Conservation (phyloP, 352 stramenopile genomes). For the Pythium pectinolyticum region DNA sequence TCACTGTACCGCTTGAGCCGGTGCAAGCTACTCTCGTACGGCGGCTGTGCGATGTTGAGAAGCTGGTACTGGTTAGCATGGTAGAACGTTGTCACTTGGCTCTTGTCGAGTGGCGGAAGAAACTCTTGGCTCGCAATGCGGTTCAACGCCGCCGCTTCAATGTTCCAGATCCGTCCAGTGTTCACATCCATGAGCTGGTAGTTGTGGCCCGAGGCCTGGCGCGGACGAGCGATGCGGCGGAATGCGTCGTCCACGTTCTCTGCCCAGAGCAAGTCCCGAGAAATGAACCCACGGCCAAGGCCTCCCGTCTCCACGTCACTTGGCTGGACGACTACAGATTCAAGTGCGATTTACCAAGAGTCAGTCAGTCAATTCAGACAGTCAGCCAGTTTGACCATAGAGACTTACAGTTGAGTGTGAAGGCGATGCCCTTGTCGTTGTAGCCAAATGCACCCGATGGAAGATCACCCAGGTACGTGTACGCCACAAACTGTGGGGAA, state of each 20-base stretch:
- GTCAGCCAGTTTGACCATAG: background rate
- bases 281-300: constrained; percentile 70
- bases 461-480: constrained; percentile 72
- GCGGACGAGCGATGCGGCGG: constrained; percentile 43
- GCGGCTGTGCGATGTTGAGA: constrained; percentile 54
- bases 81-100: constrained; percentile 47
- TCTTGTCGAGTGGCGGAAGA: constrained; percentile 2
- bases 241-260: constrained; percentile 49
- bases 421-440: constrained; percentile 65
- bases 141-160: constrained; percentile 67
- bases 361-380: background rate
- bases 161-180: constrained; percentile 52
- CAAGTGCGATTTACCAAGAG: too few relatives aligned
- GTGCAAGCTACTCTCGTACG: constrained; percentile 68
- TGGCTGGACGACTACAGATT: constrained; percentile 58
- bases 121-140: constrained; percentile 51
- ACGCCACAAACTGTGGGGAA: constrained; percentile 62
- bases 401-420: constrained; percentile 79
- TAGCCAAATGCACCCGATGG: constrained; percentile 72
- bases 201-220: constrained; percentile 70
- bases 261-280: constrained; percentile 53
- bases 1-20: constrained; percentile 61
- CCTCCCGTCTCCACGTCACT: constrained; percentile 53
- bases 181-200: constrained; percentile 75
- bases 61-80: constrained; percentile 80